Base-by-base conservation (phyloP, 306 rosid genomes). In the Pyrus communis region DNA sequence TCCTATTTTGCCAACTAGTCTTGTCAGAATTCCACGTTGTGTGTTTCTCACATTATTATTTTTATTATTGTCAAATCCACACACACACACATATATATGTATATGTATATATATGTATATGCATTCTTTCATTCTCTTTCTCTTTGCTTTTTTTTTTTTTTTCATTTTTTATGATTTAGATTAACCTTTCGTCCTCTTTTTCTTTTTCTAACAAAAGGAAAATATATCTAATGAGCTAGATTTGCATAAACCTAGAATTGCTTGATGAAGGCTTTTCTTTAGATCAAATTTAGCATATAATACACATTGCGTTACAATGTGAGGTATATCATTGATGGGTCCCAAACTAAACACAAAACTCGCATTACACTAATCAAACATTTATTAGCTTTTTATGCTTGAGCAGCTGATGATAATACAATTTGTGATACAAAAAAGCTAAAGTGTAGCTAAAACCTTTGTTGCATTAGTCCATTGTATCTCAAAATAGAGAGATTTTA, bases 1-100 rank as follows among this genome's bases (percentile, higher is more conserved):
- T 58, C 67, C 77, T 72, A 71, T 21, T 43, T 38, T 74, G 59
- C 69, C 77, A 74, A 42, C 77, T 10, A 60, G 5, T 22, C 62
- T 43, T 59, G 69, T 60, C 77, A 60, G 77, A 40, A 23, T 22
- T 11, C 42, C 67, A 58, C 67, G 23, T 7, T 35, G 38, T 38
- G 58, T 27, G 13, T 35, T 72, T 38, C 12, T 58, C 38, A 22
- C 68, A 73, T 23, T 72, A 40, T 40, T 61, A n/a, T 33, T 33
- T 33, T 33, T 33, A 33, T 33, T 33, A 33, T 33, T 33, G 38
- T 2, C 38, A 33, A 31, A 33, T 33, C 38, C 38, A 0, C 38
- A 33, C 38, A 33, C 38, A 33, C 38, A 33, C 38, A 33, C 7
- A 33, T 30, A 30, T 3, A 2, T 30, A 2, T 30, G 0, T 30